Base-by-base conservation (phyloP, 306 rosid genomes). In the Begonia fuchsioides region DNA sequence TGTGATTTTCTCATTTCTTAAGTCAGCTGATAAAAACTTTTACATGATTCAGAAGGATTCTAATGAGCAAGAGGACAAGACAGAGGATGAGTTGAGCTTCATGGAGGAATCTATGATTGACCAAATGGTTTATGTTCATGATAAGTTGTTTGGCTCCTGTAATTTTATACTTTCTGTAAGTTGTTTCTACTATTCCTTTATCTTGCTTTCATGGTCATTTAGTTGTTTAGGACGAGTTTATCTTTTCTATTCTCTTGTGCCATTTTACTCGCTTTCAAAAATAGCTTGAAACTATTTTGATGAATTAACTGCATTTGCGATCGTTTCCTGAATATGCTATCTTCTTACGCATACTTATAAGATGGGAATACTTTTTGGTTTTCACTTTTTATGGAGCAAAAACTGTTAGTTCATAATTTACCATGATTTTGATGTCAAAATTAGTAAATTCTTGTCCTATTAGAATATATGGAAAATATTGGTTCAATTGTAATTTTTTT, bases 131-230 rank as follows among this genome's bases (percentile, higher is more conserved):
- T 48, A 53, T 39, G 65, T 73, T 71, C 95, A 90, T 63, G 62
- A 67, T 70, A 74, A 67, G 60, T 56, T 84, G 57, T 90, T 90
- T 70, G 94, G 95, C 44, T 79, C 83, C 59, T 62, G 40, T 62
- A 74, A 77, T 72, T 77, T 81, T 12, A 62, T 74, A 60, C 62
- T 63, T 44, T 57, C 51, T 39, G 96, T 87, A 72, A 87, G 96
- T 73, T 17, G 13, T 9, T 62, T 18, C 8, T 19, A 43, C 19
- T 12, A 40, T 17, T 10, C 39, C 50, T 35, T 44, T 10, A 56
- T 26, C 35, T 26, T 26, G 48, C 32, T 47, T 46, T 38, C 15
- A 15, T 60, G 15, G 40, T 19, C 5, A 39, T 47, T 39, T 11
- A 15, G 11, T 54, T 0, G 13, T 26, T 26, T 26, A 26, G 5